Evolutionary conservation across 768 basidiomycete species (phyloP), one percentile per base, ranked within the genome.

Genomic region (Collybiopsis confluens): DNA sequence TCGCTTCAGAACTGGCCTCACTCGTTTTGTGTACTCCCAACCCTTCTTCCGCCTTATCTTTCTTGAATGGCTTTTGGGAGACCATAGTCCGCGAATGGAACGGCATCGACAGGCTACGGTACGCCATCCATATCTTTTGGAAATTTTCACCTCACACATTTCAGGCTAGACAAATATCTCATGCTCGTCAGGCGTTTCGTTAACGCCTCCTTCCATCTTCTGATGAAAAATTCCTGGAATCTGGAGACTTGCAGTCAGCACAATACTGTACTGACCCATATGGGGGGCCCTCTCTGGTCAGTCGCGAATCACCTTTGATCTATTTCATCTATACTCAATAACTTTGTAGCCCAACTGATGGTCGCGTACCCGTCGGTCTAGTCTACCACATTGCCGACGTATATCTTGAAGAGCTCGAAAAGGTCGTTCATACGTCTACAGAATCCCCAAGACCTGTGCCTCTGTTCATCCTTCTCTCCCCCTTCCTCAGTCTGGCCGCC

Each of bases 101-200:
- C 58, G 90, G 92, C 2, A 88, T 99, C 30, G 96, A 99, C 65
- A 79, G 90, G 41, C 70, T 96, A 61, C 75, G 96, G 95, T 96
- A 58, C 58, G 82, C 67, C 23, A n/a, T 16, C 11, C 30, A 15
- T n/a, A 26, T 41, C 38, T 48, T 58, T 27, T 58, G 54, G 55
- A n/a, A n/a, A n/a, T n/a, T n/a, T n/a, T n/a, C 47, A 54, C 33
- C 56, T 52, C 26, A 46, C 15, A 54, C 46, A 33, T 46, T 10
- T 24, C 62, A 97, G 95, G 60, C 85, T 98, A 67, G 96, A 99
- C 78, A 99, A 99, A 68, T 98, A 91, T 68, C 95, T 96, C 66
- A 86, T 98, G 84, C 86, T 99, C 43, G 83, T 98, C 55, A 80
- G 96, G 55, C 80, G 88, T 58, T 98, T 92, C 63, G 77, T 90